Percentiles rank a stretch among this genome's conserved stretches.
These are phyloP conservation scores for Clausena lansium DNA, from an alignment of 345 rosid species.

Conservation along the genomic window DNA sequence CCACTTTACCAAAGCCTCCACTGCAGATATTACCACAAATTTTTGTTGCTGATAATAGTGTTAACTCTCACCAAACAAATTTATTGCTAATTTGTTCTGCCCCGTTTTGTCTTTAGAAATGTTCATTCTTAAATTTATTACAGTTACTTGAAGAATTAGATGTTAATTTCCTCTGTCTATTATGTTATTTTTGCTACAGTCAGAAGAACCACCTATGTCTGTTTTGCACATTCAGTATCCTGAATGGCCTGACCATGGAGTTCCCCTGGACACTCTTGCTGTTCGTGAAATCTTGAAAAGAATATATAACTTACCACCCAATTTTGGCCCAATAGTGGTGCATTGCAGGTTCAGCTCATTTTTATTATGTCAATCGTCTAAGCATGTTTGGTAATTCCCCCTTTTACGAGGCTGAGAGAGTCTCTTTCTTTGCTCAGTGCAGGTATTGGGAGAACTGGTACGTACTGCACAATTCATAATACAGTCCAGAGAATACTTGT, in stretches of 20 bases:
- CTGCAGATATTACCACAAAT: neutral
- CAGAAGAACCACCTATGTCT: conserved; percentile 58
- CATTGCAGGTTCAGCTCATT: conserved; percentile 82
- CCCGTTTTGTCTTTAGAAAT: neutral
- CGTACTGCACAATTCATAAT: conserved; percentile 89
- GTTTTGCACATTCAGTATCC: conserved; percentile 85
- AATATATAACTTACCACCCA: conserved; percentile 52
- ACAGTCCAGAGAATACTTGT: conserved; percentile 85
- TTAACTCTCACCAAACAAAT: neutral
- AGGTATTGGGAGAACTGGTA: conserved; percentile 97
- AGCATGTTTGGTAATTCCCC: conserved; percentile 5
- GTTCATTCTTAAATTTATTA: neutral
- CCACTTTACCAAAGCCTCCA: neutral
- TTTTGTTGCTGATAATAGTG: neutral
- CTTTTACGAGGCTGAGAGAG: conserved; percentile 26
- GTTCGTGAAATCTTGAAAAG: conserved; percentile 83
- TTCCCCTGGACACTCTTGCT: conserved; percentile 65
- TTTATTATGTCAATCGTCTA: conserved; percentile 1
- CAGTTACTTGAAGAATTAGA: neutral
- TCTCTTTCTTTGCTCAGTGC: conserved; percentile 57
- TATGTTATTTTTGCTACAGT: conserved; percentile 36
- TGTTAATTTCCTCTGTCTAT: neutral
- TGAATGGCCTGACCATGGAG: conserved; percentile 99
- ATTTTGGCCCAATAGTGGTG: conserved; percentile 75
- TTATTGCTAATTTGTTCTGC: neutral